Base-by-base conservation (phyloP, 2,329 filamentous ascomycete genomes). In the Hymenoscyphus salicellus region DNA sequence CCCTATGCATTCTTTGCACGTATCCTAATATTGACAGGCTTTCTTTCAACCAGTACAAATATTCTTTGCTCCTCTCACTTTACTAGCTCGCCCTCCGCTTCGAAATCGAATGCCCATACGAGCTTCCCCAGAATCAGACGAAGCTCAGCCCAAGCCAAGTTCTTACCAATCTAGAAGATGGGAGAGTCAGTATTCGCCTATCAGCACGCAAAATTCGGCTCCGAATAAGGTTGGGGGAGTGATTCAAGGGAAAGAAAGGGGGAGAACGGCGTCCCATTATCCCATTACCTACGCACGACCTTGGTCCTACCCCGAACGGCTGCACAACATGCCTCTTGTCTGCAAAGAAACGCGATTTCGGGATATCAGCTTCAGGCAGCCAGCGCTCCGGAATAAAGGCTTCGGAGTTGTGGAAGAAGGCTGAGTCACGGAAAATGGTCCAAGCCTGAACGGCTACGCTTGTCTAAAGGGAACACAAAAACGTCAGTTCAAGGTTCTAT, bases 381-480 rank as follows among this genome's bases (percentile, higher is more conserved):
- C 33, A 58, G n/a, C 56, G 56, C 23, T 58, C 56, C 10, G 56
- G 56, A 10, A 58, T 32, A 26, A 58, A 58, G 56, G 56, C 14
- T 36, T 32, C 8, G 17, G 56, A 58, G 5, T 58, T 3, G 33
- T 58, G 32, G 36, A 58, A 58, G 33, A 33, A 38, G 20, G 32
- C 56, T 20, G 56, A 32, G 41, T 58, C 36, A 17, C 56, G 56
- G 11, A 38, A 58, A 7, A 58, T 14, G 16, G 56, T 38, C 36
- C 56, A 36, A n/a, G 20, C 33, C n/a, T 58, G 56, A n/a, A 58
- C 32, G 17, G 17, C n/a, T 23, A 58, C 56, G 11, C 56, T 58
- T 38, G 56, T 58, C 56, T 58, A 23, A 3, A 41, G 32, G 33
- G 23, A 38, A 23, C 20, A 23, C 11, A 23, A 36, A n/a, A 58